A percentile compares a stretch with the other conserved stretches of the same genome.
phyloP scores from a whole-genome alignment of 345 rosid genomes.

The Nasturtium officinale region DNA sequence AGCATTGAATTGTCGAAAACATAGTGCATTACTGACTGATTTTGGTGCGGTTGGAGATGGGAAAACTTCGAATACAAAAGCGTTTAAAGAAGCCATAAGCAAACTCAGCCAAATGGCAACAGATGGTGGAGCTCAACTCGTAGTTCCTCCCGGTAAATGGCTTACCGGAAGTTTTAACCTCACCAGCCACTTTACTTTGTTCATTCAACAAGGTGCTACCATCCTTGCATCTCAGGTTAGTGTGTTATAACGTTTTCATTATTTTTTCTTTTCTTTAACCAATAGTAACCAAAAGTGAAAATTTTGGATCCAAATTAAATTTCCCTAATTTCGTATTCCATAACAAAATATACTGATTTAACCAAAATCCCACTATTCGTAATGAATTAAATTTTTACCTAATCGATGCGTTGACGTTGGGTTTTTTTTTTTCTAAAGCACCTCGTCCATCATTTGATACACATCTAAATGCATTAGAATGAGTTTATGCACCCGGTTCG shows the following conservation, averaged over 20 bases:
- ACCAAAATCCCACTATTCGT: background rate
- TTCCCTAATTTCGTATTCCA: background rate
- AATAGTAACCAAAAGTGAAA: background rate
- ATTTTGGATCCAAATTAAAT: background rate
- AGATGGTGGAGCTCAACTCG: constrained; percentile 76
- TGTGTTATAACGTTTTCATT: background rate
- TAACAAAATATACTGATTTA: background rate
- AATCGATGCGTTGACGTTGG: background rate
- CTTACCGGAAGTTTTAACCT: constrained; percentile 85
- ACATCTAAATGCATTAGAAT: background rate
- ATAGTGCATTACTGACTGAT: constrained; percentile 61
- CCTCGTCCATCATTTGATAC: background rate
- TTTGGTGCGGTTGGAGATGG: constrained; percentile 85
- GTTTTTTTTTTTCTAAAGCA: background rate
- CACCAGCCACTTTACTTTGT: constrained; percentile 84
- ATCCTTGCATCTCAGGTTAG: constrained; percentile 75
- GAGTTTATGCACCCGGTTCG: constrained; percentile 4
- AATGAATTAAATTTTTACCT: background rate
- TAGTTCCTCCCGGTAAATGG: constrained; percentile 83
- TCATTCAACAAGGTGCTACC: constrained; percentile 62
- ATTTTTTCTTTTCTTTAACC: background rate
- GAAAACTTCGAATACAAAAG: constrained; percentile 67
- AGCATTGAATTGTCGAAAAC: constrained; percentile 67
- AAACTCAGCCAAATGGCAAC: constrained; percentile 51
- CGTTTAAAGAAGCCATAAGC: constrained; percentile 52